Evolutionary conservation across 352 stramenopile species (phyloP).

Genomic region (Phytophthora aleatoria): DNA sequence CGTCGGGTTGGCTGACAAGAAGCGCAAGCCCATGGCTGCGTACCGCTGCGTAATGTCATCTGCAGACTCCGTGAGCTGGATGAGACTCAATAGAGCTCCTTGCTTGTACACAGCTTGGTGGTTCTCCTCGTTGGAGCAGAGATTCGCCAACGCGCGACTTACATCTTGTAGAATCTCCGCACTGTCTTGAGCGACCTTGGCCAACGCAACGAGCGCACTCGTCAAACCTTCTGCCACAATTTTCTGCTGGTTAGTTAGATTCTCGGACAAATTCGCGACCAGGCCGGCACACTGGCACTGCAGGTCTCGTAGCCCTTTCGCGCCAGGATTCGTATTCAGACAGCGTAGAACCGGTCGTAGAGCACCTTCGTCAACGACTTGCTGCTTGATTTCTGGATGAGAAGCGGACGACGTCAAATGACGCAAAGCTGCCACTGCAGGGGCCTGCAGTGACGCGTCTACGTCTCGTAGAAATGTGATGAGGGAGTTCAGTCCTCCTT

Average conservation of each 20-base stretch:
- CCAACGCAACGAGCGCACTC: conserved; percentile 81
- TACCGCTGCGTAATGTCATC: conserved; percentile 95
- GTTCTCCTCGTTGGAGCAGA: conserved; percentile 95
- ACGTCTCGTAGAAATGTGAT: conserved; percentile 89
- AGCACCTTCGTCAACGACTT: conserved; percentile 82
- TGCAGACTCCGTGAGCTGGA: conserved; percentile 85
- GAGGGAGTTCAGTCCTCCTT: conserved; percentile 88
- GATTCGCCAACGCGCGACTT: conserved; percentile 90
- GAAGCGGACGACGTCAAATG: conserved; percentile 82
- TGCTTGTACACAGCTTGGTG: conserved; percentile 93
- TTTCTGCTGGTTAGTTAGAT: conserved; percentile 87
- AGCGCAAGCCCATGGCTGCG: conserved; percentile 94
- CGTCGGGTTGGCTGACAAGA: conserved; percentile 93
- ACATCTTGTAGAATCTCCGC: conserved; percentile 95
- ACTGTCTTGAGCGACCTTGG: conserved; percentile 63
- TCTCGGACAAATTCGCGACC: conserved; percentile 94
- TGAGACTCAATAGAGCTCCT: conserved; percentile 90
- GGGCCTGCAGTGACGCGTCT: conserved; percentile 89
- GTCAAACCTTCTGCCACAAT: conserved; percentile 93
- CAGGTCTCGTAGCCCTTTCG: conserved; percentile 88
- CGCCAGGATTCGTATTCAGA: conserved; percentile 63
- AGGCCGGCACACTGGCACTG: conserved; percentile 93
- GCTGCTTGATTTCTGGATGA: conserved; percentile 84
- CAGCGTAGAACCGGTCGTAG: conserved; percentile 89
- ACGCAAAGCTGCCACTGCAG: conserved; percentile 89